Evolutionary conservation across 768 basidiomycete species (phyloP), one percentile per base, ranked within the genome.

Genomic region (Pisolithus microcarpus): DNA sequence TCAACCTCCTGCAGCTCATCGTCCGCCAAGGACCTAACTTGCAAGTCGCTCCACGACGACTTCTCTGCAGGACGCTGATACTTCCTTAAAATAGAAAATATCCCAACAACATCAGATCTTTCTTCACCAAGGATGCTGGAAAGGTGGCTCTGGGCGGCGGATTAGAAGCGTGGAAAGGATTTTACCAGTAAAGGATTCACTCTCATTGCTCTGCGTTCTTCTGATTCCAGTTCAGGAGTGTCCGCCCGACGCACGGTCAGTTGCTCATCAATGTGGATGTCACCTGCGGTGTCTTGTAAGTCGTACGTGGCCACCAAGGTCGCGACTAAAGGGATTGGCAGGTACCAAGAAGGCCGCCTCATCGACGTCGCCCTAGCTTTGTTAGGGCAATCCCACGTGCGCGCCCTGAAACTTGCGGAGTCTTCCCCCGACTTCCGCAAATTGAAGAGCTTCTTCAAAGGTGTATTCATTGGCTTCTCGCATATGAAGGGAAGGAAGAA

Each of bases 221-320:
- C 56, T 36, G n/a, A 13, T 34, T 16, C 37, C 39, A 26, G 34
- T 18, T 18, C 15, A 78, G 77, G 53, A 76, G 74, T 42, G 75
- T 79, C 37, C 71, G 79, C 1, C 77, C 76, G 0, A 65, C 71
- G 1, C 50, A 66, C 0, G 68, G 65, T 1, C 51, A 65, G 8
- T 71, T 78, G 52, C 56, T 76, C 0, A 58, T 80, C 1, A 78
- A 73, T 13, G 61, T 80, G 1, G 79, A 80, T 47, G 75, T 71
- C 0, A 70, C 72, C 2, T 71, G 75, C 13, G 65, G 77, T 0
- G 67, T 71, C 0, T 60, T 80, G 77, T 79, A 67, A 54, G 67
- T 18, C 11, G 28, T 0, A 30, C 10, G 3, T 7, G 18, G 39
- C 10, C 2, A 31, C 18, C 9, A 1, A 38, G 39, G 34, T 11